Base-by-base conservation (phyloP, 805 yeast species). In the Pichia sporocuriosa region DNA sequence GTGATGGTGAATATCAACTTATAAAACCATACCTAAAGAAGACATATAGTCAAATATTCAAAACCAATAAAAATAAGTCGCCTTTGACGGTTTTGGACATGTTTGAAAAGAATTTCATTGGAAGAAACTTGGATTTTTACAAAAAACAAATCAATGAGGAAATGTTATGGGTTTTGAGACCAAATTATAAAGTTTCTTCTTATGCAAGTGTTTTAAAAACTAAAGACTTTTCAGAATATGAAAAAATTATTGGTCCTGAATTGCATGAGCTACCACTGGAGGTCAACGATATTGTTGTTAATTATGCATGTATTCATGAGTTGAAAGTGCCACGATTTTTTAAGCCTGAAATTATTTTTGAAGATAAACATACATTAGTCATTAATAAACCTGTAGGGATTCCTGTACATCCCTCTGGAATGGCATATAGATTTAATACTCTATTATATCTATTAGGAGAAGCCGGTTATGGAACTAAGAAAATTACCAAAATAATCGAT, bases 371-470 rank as follows among this genome's bases (percentile, higher is more conserved):
- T 7, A 24, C 68, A 0, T 21, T 73, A 13, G 77, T 75, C 21
- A 66, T 73, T 2, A 59, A 70, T 48, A 75, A 75, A 45, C 79
- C 79, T 0, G 58, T 67, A 0, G 81, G 80, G 0, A 57, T 73
- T 2, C 78, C 80, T 1, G 72, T 76, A 1, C 81, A 75, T 48
- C 77, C 81, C 0, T 63, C 72, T 0, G 69, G 72, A 7, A 66
- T 31, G 30, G 28, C 60, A 30, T 72, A 67, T 48, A 45, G 55
- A 26, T 61, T 62, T 48, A 75, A 75, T 53, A 58, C 72, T 1
- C 46, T 75, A 17, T 60, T 66, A 9, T 75, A 70, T 51, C 63
- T 72, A 3, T 32, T 73, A 26, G 59, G 65, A 37, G n/a, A 16
- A 15, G 15, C 17, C 6, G 15, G 17, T 1, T 19, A 19, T 17